These are phyloP conservation scores for Amanita subjunquillea DNA, from an alignment of 768 basidiomycete genomes.

Conservation along the genomic window DNA sequence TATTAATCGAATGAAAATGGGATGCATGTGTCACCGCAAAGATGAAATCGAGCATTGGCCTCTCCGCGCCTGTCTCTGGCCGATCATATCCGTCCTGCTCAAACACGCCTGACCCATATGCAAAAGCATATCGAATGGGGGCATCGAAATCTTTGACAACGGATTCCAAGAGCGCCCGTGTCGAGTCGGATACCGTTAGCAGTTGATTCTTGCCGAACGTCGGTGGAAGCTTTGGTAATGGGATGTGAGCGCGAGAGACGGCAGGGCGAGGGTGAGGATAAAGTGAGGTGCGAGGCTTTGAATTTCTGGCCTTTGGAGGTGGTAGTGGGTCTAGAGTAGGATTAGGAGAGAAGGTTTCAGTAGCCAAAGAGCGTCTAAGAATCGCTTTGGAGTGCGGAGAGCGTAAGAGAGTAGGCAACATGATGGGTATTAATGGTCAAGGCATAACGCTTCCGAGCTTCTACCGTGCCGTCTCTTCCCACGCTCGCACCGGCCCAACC, in stretches of 20 bases:
- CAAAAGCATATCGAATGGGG: conserved; percentile 93
- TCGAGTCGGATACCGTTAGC: conserved; percentile 68
- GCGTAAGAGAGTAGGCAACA: background rate
- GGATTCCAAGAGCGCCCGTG: conserved; percentile 67
- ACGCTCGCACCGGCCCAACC: conserved; percentile 16
- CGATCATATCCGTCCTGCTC: conserved; percentile 73
- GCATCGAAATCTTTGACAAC: conserved; percentile 78
- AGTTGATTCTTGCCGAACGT: conserved; percentile 77
- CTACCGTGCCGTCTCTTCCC: background rate
- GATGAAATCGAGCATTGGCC: conserved; percentile 92
- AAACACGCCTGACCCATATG: conserved; percentile 95
- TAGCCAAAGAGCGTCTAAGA: conserved; percentile 30
- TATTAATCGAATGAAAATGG: conserved; percentile 94
- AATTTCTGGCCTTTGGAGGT: conserved; percentile 13
- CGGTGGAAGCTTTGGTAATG: conserved; percentile 50
- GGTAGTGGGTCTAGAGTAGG: conserved; percentile 27
- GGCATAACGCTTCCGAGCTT: background rate
- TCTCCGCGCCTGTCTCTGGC: conserved; percentile 16
- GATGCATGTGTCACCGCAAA: conserved; percentile 90
- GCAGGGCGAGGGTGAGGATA: conserved; percentile 40
- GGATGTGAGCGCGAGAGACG: conserved; percentile 20
- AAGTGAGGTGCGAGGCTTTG: conserved; percentile 17
- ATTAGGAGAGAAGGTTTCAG: conserved; percentile 27
- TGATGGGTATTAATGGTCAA: conserved; percentile 6
- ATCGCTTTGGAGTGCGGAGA: conserved; percentile 5